phyloP scores from a whole-genome alignment of 2,329 filamentous ascomycete species.

The Exophiala spinifera region DNA sequence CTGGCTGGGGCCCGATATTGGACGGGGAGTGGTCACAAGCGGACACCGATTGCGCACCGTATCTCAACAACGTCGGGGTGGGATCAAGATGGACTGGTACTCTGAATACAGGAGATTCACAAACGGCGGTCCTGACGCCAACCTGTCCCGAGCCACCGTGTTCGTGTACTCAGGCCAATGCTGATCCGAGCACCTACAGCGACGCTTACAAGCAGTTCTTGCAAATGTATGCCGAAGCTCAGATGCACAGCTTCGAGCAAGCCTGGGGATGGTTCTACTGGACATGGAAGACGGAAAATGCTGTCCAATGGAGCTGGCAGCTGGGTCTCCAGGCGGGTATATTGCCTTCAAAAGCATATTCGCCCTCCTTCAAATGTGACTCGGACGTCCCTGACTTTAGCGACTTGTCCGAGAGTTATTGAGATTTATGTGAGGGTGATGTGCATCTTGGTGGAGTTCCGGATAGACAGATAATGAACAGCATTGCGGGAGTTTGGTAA shows the following conservation, averaged over 20 bases:
- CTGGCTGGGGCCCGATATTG: slow-evolving; percentile 81
- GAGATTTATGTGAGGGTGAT: neutral
- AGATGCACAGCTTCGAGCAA: slow-evolving; percentile 91
- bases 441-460: slow-evolving; percentile 3
- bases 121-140: slow-evolving; percentile 63
- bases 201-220: slow-evolving; percentile 79
- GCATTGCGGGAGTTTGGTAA: neutral
- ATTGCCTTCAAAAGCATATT: slow-evolving; percentile 71
- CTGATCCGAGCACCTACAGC: slow-evolving; percentile 65
- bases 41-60: slow-evolving; percentile 85
- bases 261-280: slow-evolving; percentile 99
- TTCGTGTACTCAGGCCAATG: slow-evolving; percentile 72
- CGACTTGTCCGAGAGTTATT: slow-evolving; percentile 23
- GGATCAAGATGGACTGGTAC: slow-evolving; percentile 93
- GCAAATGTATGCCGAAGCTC: slow-evolving; percentile 85
- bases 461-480: neutral
- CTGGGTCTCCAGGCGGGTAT: slow-evolving; percentile 73
- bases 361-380: slow-evolving; percentile 66
- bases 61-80: slow-evolving; percentile 84
- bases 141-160: slow-evolving; percentile 72
- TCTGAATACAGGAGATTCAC: slow-evolving; percentile 60
- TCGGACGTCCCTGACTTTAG: slow-evolving; percentile 44
- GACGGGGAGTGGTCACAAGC: slow-evolving; percentile 98
- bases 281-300: slow-evolving; percentile 91
- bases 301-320: slow-evolving; percentile 90